Evolutionary conservation across 2,329 filamentous ascomycete species (phyloP).

Genomic region (Sarocladium brachiariae): DNA sequence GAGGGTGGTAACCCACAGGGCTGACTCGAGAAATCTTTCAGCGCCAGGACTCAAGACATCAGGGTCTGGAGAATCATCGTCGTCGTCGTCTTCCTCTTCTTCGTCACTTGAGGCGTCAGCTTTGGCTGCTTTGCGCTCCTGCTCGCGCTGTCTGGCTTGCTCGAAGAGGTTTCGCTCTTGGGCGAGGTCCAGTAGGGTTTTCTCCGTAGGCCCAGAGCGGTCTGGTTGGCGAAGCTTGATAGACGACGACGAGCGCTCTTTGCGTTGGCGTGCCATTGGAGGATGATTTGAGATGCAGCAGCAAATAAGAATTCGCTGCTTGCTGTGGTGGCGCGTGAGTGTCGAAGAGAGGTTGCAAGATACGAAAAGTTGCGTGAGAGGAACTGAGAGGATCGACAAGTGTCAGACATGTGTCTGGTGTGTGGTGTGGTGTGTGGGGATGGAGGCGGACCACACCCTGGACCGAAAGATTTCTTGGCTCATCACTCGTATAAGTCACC

Average conservation of each 20-base stretch:
- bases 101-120: conserved; percentile 11
- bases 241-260: conserved; percentile 35
- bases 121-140: conserved; percentile 22
- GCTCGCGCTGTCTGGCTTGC: conserved; percentile 34
- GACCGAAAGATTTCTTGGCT: too few relatives aligned
- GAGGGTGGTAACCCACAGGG: conserved; percentile 55
- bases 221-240: conserved; percentile 65
- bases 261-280: conserved; percentile 43
- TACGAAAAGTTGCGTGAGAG: background rate
- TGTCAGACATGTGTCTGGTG: too few relatives aligned
- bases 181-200: conserved; percentile 69
- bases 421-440: too few relatives aligned
- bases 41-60: conserved; percentile 33
- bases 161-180: conserved; percentile 54
- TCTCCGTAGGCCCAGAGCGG: conserved; percentile 50
- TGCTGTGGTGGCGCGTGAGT: background rate
- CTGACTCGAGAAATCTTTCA: conserved; percentile 47
- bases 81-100: conserved; percentile 22
- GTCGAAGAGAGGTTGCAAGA: background rate
- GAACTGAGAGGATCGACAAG: too few relatives aligned
- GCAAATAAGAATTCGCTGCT: background rate
- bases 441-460: too few relatives aligned
- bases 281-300: background rate
- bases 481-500: too few relatives aligned
- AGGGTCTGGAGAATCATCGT: conserved; percentile 20